Evolutionary conservation across 225 moss, liverwort and hornwort species (phyloP).

Genomic region (Lunularia cruciata): DNA sequence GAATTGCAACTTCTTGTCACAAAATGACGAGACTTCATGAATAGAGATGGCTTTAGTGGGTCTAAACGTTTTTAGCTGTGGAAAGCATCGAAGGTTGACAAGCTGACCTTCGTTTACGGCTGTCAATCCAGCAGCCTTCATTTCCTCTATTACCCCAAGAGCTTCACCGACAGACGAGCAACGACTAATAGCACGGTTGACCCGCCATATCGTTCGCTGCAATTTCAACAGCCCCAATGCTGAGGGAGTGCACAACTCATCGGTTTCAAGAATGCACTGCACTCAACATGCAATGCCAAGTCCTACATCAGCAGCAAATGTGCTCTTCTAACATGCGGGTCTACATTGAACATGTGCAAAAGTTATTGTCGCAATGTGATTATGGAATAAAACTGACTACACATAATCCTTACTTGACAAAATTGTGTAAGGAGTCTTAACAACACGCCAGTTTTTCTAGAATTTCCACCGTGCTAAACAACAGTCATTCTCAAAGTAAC

Average conservation of each 20-base stretch:
- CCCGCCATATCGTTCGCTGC: conserved; percentile 91
- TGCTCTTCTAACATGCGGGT: conserved; percentile 16
- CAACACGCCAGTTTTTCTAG: too few relatives aligned
- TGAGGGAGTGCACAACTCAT: conserved; percentile 84
- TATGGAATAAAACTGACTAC: not conserved
- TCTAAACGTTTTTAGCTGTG: too few relatives aligned
- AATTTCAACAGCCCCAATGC: conserved; percentile 79
- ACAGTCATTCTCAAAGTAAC: not conserved
- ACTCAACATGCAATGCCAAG: conserved; percentile 39
- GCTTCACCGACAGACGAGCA: conserved; percentile 81
- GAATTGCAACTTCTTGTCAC: too few relatives aligned
- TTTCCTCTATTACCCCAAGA: conserved; percentile 74
- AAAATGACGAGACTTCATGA: too few relatives aligned
- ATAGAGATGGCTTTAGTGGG: too few relatives aligned
- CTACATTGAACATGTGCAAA: not conserved
- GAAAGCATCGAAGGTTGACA: not conserved
- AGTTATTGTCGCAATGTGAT: not conserved
- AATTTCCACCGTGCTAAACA: not conserved
- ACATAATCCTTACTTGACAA: not conserved
- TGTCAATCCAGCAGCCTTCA: conserved; percentile 78
- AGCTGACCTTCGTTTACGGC: conserved; percentile 75
- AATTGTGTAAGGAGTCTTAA: not conserved
- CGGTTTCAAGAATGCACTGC: conserved; percentile 88
- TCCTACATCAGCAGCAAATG: conserved; percentile 36
- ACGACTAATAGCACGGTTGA: conserved; percentile 79